A percentile compares a stretch with the other conserved stretches of the same genome.
Conservation (phyloP, 495 filamentous ascomycete genomes). For the Evansstolkia leycettana region DNA sequence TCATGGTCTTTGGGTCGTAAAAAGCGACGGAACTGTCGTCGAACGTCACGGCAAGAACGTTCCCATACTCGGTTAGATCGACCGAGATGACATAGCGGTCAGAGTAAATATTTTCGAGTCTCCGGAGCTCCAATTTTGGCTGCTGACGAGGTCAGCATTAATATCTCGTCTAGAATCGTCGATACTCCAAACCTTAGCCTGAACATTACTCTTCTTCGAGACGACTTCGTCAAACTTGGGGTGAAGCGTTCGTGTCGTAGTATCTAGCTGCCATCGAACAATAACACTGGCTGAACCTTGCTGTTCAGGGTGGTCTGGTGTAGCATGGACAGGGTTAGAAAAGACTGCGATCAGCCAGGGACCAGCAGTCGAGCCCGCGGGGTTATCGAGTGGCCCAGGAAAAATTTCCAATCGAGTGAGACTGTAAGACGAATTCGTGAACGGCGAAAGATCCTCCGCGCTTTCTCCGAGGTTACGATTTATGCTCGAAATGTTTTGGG, state of each 20-base stretch:
- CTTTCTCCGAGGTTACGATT: conserved; percentile 13
- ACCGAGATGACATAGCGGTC: conserved; percentile 59
- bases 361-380: conserved; percentile 34
- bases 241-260: conserved; percentile 47
- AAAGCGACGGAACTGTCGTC: conserved; percentile 71
- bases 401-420: conserved; percentile 58
- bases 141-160: conserved; percentile 14
- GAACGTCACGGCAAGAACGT: conserved; percentile 52
- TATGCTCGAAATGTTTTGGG: conserved; percentile 18
- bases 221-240: conserved; percentile 63
- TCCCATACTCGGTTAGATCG: conserved; percentile 51
- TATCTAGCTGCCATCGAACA: conserved; percentile 65
- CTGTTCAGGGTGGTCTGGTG: conserved; percentile 38
- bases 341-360: conserved; percentile 62
- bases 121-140: conserved; percentile 48
- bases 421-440: conserved; percentile 34
- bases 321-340: conserved; percentile 41
- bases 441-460: conserved; percentile 16
- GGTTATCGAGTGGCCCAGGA: conserved; percentile 40
- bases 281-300: conserved; percentile 56
- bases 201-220: conserved; percentile 45
- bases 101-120: conserved; percentile 50
- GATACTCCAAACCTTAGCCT: conserved; percentile 21
- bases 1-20: conserved; percentile 59
- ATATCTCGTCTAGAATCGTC: neutral